phyloP scores from a whole-genome alignment of 116 monocot species.

The Dioscorea cayenensis region DNA sequence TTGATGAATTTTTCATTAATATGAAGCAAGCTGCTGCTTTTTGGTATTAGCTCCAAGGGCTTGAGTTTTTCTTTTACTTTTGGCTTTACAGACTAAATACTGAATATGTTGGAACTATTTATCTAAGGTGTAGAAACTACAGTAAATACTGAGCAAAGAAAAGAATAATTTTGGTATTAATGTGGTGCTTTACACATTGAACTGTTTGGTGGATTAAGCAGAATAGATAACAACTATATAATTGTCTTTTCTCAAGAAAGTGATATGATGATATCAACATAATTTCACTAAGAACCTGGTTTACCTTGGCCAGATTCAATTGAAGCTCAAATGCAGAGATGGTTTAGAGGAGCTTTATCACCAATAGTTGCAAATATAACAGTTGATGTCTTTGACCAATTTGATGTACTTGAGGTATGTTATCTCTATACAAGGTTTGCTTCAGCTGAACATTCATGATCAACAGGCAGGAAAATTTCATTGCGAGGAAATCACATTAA shows the following conservation, averaged over 20 bases:
- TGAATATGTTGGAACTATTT: no score
- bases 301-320: slow-evolving; percentile 45
- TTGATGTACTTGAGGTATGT: slow-evolving; percentile 67
- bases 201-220: background rate
- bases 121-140: no score
- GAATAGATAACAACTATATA: background rate
- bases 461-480: no score
- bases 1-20: background rate
- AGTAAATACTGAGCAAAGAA: no score
- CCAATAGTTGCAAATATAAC: slow-evolving; percentile 53
- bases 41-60: no score
- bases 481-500: no score
- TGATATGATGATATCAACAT: background rate
- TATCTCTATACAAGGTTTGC: no score
- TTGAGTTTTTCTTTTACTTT: no score
- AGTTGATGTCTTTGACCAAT: slow-evolving; percentile 42
- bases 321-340: slow-evolving; percentile 46
- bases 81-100: no score
- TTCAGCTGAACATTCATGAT: no score
- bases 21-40: no score
- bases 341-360: slow-evolving; percentile 55
- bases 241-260: background rate
- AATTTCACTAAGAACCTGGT: background rate
- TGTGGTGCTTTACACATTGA: background rate
- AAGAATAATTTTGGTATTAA: no score